Evolutionary conservation across 768 basidiomycete species (phyloP).

Genomic region (Trametes meyenii): DNA sequence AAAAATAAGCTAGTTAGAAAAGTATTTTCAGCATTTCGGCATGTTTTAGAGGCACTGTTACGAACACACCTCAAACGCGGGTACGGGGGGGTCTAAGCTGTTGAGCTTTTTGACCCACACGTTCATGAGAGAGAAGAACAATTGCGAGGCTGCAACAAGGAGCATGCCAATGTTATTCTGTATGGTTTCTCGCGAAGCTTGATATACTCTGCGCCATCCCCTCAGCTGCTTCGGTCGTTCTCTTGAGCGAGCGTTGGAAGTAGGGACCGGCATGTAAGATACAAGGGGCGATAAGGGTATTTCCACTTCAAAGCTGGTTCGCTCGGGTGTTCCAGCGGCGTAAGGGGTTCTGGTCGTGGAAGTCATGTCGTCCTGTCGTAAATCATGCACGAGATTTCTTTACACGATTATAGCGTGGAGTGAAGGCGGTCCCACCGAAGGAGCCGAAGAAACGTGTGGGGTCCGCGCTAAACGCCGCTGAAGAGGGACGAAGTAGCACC

Average conservation of each 20-base stretch:
- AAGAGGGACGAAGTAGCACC: no score
- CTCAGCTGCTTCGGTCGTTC: background rate
- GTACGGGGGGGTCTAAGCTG: slow-evolving; percentile 57
- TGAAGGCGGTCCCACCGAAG: no score
- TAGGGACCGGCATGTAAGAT: slow-evolving; percentile 8
- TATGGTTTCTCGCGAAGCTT: background rate
- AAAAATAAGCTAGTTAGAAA: slow-evolving; percentile 47
- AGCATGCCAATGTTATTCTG: slow-evolving; percentile 58
- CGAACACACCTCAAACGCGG: slow-evolving; percentile 52
- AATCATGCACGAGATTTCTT: background rate
- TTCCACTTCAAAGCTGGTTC: slow-evolving; percentile 4
- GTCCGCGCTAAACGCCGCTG: no score
- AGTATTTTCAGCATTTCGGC: background rate
- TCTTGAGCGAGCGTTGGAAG: background rate
- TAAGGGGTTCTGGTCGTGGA: slow-evolving; percentile 8
- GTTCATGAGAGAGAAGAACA: slow-evolving; percentile 64
- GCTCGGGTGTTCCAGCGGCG: slow-evolving; percentile 11
- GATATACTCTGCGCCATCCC: background rate
- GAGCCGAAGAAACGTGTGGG: no score
- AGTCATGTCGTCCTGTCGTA: slow-evolving; percentile 6
- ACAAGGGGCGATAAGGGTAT: slow-evolving; percentile 16
- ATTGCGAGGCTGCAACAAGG: slow-evolving; percentile 57
- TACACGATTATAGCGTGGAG: background rate
- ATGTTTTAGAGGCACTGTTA: background rate
- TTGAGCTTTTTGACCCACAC: slow-evolving; percentile 66